Percentiles rank a stretch among this genome's conserved stretches.
Evolutionary conservation across 352 stramenopile species (phyloP).

Genomic region (Phytophthora lateralis): DNA sequence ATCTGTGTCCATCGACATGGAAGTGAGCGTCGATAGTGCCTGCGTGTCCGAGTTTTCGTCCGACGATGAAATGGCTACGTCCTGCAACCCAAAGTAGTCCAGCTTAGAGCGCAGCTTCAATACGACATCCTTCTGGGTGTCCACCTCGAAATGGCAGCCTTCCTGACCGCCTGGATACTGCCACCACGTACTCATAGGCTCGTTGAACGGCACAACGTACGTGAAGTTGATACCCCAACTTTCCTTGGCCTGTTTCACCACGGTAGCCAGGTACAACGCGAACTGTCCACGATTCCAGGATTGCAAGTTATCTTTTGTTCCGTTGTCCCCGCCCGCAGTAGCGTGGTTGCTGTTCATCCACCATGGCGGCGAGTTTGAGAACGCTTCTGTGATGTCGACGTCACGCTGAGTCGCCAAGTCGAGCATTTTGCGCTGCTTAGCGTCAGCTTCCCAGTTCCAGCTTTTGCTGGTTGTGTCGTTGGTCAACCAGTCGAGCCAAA

Average conservation of each 20-base stretch:
- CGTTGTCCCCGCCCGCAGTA: conserved; percentile 44
- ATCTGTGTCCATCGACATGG: conserved; percentile 23
- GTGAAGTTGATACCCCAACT: conserved; percentile 55
- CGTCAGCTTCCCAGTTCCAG: conserved; percentile 57
- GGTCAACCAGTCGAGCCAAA: conserved; percentile 61
- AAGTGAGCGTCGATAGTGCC: conserved; percentile 39
- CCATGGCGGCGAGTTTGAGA: conserved; percentile 67
- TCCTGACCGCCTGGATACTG: conserved; percentile 52
- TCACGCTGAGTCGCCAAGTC: conserved; percentile 42
- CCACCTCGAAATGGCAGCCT: conserved; percentile 54
- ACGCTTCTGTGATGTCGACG: conserved; percentile 51
- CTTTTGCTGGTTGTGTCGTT: conserved; percentile 41
- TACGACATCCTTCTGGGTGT: conserved; percentile 50
- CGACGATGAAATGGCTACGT: conserved; percentile 43
- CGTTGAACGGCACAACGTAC: conserved; percentile 67
- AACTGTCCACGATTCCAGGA: conserved; percentile 55
- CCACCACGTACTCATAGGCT: conserved; percentile 60
- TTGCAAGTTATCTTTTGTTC: conserved; percentile 54
- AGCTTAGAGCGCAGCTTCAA: conserved; percentile 44
- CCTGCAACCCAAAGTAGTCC: conserved; percentile 33
- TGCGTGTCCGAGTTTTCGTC: conserved; percentile 60
- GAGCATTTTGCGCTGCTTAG: conserved; percentile 51
- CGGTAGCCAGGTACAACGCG: conserved; percentile 49
- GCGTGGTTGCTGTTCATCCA: conserved; percentile 69
- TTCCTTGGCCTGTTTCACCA: conserved; percentile 47